Base-by-base conservation (phyloP, 495 filamentous ascomycete genomes). In the Talaromyces nanjingensis region DNA sequence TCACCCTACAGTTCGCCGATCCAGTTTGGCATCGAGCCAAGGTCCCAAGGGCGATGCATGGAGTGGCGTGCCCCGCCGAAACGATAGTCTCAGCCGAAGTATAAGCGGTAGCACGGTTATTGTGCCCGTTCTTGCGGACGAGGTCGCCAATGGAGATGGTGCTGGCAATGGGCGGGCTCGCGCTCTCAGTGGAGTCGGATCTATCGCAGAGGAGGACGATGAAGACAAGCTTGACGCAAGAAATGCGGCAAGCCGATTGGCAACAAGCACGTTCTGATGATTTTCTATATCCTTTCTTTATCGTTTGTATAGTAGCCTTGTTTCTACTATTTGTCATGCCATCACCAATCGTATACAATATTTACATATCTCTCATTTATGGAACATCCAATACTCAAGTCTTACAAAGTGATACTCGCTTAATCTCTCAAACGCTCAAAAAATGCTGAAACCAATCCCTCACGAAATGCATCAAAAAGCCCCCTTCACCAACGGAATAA, bases 1-100 rank as follows among this genome's bases (percentile, higher is more conserved):
- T 29, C 93, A 96, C 70, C 92, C 94, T 0, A 77, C 87, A 6
- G 77, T 78, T 18, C 83, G 94, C 55, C 85, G 93, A 58, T 70
- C 89, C 22, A 97, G 90, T 70, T 71, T 96, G 52, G 86, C 88
- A 3, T 88, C 89, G 6, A 92, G 89, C 69, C 94, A 98, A 74
- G 96, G 96, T 2, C 93, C 94, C 14, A 92, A 92, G 76, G 94
- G 96, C 5, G 94, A 98, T 72, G 89, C 96, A 8, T 98, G 94
- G 94, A 96, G 91, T 69, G 96, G 96, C 34, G 91, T 97, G 33
- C 91, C 92, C 20, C 85, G 94, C 65, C 83, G 92, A 65, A 81
- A 83, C 39, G 91, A 92, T 69, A 88, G 84, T n/a, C 72, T 91
- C 59, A 87, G 85, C 64, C 81, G 93, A 65, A 90, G 87, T 71